Conservation (phyloP, 1,139 yeast species). For the Pneumocystis jirovecii region DNA sequence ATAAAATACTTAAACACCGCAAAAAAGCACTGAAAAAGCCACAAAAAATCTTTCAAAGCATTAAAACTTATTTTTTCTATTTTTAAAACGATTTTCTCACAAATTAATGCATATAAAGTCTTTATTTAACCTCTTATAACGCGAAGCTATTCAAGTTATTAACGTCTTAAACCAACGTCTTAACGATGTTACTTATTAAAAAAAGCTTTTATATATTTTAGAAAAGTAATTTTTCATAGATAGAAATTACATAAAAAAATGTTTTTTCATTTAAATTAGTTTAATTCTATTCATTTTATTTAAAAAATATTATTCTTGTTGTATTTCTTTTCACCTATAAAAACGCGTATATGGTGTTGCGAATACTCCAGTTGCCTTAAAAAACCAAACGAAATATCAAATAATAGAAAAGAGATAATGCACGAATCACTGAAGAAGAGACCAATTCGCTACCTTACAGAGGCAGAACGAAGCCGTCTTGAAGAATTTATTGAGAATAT, state of each 20-base stretch:
- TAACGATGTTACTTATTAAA: too few species aligned
- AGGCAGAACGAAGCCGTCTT: constrained; percentile 69
- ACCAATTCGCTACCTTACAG: constrained; percentile 51
- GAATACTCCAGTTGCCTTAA: neutral
- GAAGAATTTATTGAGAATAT: constrained; percentile 87
- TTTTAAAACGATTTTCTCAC: too few species aligned
- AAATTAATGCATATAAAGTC: too few species aligned
- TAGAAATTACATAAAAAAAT: too few species aligned
- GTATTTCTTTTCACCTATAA: neutral
- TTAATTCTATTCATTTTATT: neutral
- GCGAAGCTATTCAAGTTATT: too few species aligned
- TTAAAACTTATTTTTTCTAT: too few species aligned
- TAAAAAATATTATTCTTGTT: neutral
- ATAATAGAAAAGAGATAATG: neutral
- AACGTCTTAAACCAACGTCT: too few species aligned
- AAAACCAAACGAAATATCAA: neutral
- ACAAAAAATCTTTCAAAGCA: neutral
- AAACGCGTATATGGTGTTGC: neutral
- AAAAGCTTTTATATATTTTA: too few species aligned
- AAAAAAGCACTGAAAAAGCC: neutral
- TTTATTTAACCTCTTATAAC: too few species aligned
- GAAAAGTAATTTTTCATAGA: too few species aligned
- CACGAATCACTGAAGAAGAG: neutral
- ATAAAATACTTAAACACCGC: neutral
- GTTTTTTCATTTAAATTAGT: too few species aligned